Base-by-base conservation (phyloP, 352 stramenopile species). In the Phytopythium aichiense region DNA sequence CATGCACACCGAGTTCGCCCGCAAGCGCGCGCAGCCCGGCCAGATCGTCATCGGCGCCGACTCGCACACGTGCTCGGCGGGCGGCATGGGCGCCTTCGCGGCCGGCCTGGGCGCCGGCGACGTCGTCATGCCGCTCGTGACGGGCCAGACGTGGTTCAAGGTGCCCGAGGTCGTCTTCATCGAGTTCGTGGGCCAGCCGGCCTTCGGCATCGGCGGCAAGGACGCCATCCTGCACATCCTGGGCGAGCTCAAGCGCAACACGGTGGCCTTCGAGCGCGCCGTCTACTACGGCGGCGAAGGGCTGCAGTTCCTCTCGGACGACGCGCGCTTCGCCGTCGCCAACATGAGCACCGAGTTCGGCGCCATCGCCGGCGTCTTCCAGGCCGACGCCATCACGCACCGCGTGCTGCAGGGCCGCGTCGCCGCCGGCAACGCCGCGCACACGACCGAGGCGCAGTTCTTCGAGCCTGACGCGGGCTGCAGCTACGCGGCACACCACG, bases 331-430 rank as follows among this genome's bases (percentile, higher is more conserved):
- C 65, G 84, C 84, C 20, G 83, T 93, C 45, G 77, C 80, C 42
- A 93, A 93, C 63, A 93, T 93, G 84, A 91, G 73, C 50, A 90
- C 84, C 23, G 84, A 93, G 68, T 93, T 93, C 61, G 84, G 84
- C 25, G 84, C 71, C 40, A 93, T 93, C 58, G 82, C 81, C n/a
- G 84, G 84, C 15, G 82, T 93, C 16, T 93, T 93, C 54, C 75
- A 81, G 49, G 84, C 84, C 20, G 84, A 93, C 51, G 76, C 73
- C 43, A 87, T 92, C 65, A 89, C 83, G 5, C 67, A 89, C 51
- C 77, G 74, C 40, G 83, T 91, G 57, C 67, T 89, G 30, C 61
- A 74, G 22, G 38, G 22, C 22, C 54, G 54, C 38, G 12, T 20
- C 9, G 52, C 52, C 7, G 63, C 66, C 43, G 65, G 53, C 4